phyloP scores from a whole-genome alignment of 1,284 basidiomycete genomes.

The Psilocybe mexicana region DNA sequence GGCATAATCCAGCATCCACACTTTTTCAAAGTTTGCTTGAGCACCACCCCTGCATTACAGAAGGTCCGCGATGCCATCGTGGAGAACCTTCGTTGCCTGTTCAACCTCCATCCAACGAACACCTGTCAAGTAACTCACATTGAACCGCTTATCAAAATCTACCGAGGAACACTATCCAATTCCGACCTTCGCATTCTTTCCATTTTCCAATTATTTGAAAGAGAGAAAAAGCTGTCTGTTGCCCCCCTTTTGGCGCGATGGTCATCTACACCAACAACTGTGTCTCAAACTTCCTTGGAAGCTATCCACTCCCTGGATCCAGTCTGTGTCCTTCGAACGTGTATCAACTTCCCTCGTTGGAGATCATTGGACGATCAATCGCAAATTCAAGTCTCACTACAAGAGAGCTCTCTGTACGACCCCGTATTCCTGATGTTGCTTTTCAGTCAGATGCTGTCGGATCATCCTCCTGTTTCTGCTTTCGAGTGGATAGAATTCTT shows the following conservation, averaged over 20 bases:
- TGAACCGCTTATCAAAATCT: slow-evolving; percentile 72
- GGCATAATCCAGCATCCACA: slow-evolving; percentile 60
- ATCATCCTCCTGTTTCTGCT: slow-evolving; percentile 57
- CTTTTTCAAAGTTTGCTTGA: slow-evolving; percentile 48
- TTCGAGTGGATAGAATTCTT: slow-evolving; percentile 86
- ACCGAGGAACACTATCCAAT: slow-evolving; percentile 66
- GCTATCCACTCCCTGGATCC: slow-evolving; percentile 75
- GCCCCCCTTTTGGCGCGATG: slow-evolving; percentile 62
- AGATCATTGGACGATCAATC: slow-evolving; percentile 43
- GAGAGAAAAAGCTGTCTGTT: slow-evolving; percentile 65
- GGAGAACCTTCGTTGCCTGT: slow-evolving; percentile 62
- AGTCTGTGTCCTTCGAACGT: slow-evolving; percentile 69
- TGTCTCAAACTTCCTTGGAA: slow-evolving; percentile 55
- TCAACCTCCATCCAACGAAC: slow-evolving; percentile 73
- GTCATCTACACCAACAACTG: slow-evolving; percentile 48
- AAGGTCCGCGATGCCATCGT: slow-evolving; percentile 47
- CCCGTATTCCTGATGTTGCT: slow-evolving; percentile 78
- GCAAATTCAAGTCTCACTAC: slow-evolving; percentile 19
- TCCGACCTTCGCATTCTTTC: slow-evolving; percentile 70
- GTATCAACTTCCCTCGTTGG: slow-evolving; percentile 70
- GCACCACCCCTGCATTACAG: slow-evolving; percentile 22
- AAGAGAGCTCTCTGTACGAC: slow-evolving; percentile 67
- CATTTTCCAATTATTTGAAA: slow-evolving; percentile 81
- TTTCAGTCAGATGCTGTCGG: slow-evolving; percentile 61
- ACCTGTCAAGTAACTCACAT: slow-evolving; percentile 84